A percentile compares a stretch with the other conserved stretches of the same genome.
Conservation (phyloP, 2,329 filamentous ascomycete genomes). For the Pyricularia pennisetigena region DNA sequence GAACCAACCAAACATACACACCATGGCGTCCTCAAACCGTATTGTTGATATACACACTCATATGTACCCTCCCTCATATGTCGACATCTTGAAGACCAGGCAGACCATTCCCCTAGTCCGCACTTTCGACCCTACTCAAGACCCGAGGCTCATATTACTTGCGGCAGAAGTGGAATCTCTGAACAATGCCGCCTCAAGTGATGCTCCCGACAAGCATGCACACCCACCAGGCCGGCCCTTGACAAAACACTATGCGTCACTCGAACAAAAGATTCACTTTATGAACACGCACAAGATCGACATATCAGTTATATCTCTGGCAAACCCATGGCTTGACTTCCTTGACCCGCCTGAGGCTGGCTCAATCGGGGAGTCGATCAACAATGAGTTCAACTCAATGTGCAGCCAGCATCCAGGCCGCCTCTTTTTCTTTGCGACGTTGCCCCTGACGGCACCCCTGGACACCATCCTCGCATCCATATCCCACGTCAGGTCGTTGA, state of each 20-base stretch:
- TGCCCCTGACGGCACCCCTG: constrained; percentile 63
- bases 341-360: constrained; percentile 51
- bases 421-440: constrained; percentile 73
- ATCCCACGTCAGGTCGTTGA: constrained; percentile 46
- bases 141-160: constrained; percentile 58
- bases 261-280: constrained; percentile 71
- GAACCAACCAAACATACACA: neutral
- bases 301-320: constrained; percentile 76
- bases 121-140: constrained; percentile 41
- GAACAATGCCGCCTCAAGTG: constrained; percentile 27
- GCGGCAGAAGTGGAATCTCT: constrained; percentile 35
- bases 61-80: constrained; percentile 58
- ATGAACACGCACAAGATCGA: constrained; percentile 80
- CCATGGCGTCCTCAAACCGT: constrained; percentile 7
- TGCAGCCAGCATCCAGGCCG: constrained; percentile 57
- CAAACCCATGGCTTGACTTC: constrained; percentile 93
- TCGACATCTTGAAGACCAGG: constrained; percentile 49
- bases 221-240: constrained; percentile 70
- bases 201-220: constrained; percentile 40
- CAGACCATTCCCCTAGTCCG: constrained; percentile 61
- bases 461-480: constrained; percentile 57
- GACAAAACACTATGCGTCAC: constrained; percentile 73
- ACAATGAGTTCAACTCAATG: constrained; percentile 65
- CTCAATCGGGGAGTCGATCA: constrained; percentile 56
- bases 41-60: constrained; percentile 62